These are phyloP conservation scores for Aspergillus pseudoterreus DNA, from an alignment of 2,329 filamentous ascomycete species.

Conservation along the genomic window DNA sequence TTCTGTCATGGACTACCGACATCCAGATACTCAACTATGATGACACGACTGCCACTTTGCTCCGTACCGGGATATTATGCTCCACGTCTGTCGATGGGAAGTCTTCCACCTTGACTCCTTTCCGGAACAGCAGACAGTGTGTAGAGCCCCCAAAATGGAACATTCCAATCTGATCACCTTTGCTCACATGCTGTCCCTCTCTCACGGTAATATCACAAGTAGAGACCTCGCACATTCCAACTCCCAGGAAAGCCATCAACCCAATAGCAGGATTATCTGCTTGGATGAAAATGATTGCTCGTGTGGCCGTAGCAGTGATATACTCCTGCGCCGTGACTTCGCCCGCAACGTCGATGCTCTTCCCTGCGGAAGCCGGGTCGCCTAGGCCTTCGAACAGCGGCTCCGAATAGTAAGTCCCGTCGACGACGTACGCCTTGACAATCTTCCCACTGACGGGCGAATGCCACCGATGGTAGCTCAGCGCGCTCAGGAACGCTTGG, in stretches of 20 bases:
- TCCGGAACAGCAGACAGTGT: slow-evolving; percentile 63
- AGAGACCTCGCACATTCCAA: slow-evolving; percentile 75
- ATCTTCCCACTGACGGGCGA: slow-evolving; percentile 62
- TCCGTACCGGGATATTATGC: slow-evolving; percentile 25
- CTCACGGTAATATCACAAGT: slow-evolving; percentile 68
- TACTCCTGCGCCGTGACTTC: slow-evolving; percentile 58
- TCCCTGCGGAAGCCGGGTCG: slow-evolving; percentile 19
- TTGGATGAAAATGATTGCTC: slow-evolving; percentile 67
- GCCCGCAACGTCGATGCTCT: slow-evolving; percentile 24
- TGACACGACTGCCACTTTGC: slow-evolving; percentile 18
- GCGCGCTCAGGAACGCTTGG: slow-evolving; percentile 64
- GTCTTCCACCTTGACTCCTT: slow-evolving; percentile 25
- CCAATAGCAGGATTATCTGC: slow-evolving; percentile 65
- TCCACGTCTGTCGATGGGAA: slow-evolving; percentile 23
- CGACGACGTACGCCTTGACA: slow-evolving; percentile 53
- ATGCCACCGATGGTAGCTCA: slow-evolving; percentile 72
- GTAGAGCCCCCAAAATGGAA: slow-evolving; percentile 76
- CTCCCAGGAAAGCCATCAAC: slow-evolving; percentile 64
- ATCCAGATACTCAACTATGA: not conserved
- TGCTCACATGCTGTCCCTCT: slow-evolving; percentile 62
- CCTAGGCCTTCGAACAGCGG: slow-evolving; percentile 49
- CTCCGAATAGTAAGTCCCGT: slow-evolving; percentile 68
- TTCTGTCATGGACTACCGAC: too few relatives aligned
- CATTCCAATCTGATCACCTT: slow-evolving; percentile 72
- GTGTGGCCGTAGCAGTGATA: slow-evolving; percentile 62